Base-by-base conservation (phyloP, 805 yeast genomes). In the Jamesozyma hellenica region DNA sequence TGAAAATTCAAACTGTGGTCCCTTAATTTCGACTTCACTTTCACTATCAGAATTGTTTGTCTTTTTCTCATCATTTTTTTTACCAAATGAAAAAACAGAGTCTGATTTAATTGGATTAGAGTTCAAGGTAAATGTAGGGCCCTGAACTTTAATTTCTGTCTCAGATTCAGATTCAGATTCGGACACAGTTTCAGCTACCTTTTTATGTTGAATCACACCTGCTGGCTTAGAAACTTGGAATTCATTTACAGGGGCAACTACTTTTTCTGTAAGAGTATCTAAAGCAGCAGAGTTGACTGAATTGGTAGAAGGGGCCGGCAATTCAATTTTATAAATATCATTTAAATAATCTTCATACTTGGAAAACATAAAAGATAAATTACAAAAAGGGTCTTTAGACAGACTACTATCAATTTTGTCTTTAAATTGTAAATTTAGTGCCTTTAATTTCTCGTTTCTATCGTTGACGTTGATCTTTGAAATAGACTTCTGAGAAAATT, bases 111-210 rank as follows among this genome's bases (percentile, higher is more conserved):
- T 68, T 39, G 79, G 79, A 23, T 70, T 66, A 23, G 64, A 51
- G 13, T 54, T 56, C 25, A 74, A 46, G 8, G 68, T 70, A 55
- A 84, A 84, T 12, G 67, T 60, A 16, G 94, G 94, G 1, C 94
- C 94, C 57, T 82, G 74, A 23, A 81, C 71, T 53, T 77, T 79
- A 19, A 78, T 60, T 28, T 77, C 82, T 16, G 77, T 76, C 27
- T 77, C 83, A 2, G 51, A 50, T 12, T 49, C 52, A 15, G 15
- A 3, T 29, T 40, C 44, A 6, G 39, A 36, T 3, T 38, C 27
- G 3, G 49, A 38, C 13, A 30, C 38, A n/a, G 26, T 16, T 15
- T 34, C 30, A 13, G 28, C 28, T 27, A 4, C 23, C 4, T 11
- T 26, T 28, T 18, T 13, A 21, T 23, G 11, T 16, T 38, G 23